phyloP scores from a whole-genome alignment of 139 green algal species.

The Chlamydomonas schloesseri region DNA sequence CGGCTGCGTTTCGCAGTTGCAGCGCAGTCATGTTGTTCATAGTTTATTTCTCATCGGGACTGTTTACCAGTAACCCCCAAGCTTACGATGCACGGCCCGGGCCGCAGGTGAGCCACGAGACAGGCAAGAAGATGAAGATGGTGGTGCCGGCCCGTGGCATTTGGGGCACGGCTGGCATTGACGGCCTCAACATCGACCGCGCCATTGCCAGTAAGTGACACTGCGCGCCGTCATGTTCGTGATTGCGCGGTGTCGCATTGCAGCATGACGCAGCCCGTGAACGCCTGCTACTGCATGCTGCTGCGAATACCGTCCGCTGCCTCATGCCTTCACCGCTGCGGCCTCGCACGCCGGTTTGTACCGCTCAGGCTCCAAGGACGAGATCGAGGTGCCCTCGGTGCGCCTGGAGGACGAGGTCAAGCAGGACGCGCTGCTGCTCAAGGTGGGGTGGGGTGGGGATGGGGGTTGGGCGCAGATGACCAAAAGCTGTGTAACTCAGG shows the following conservation, averaged over 20 bases:
- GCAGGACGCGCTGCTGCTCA: slow-evolving; percentile 48
- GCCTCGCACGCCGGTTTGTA: background rate
- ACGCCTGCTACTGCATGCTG: too few relatives aligned
- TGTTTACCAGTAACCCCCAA: too few relatives aligned
- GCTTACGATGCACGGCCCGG: too few relatives aligned
- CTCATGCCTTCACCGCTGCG: too few relatives aligned
- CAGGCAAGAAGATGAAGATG: slow-evolving; percentile 54
- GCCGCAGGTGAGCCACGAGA: slow-evolving; percentile 36
- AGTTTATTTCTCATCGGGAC: too few relatives aligned
- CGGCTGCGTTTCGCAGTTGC: too few relatives aligned
- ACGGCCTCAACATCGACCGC: slow-evolving; percentile 76
- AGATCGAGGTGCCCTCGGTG: slow-evolving; percentile 20
- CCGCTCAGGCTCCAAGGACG: slow-evolving; percentile 17
- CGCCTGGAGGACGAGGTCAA: slow-evolving; percentile 51
- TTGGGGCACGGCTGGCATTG: slow-evolving; percentile 81
- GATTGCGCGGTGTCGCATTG: too few relatives aligned
- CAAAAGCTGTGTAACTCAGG: too few relatives aligned
- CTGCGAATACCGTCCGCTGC: too few relatives aligned
- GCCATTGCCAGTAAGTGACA: slow-evolving; percentile 53
- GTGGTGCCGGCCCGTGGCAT: slow-evolving; percentile 67
- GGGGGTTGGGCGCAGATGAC: background rate
- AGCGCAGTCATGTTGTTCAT: too few relatives aligned
- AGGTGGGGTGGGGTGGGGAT: slow-evolving; percentile 13
- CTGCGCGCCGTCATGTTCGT: too few relatives aligned
- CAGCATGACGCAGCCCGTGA: too few relatives aligned